Conservation (phyloP, 768 basidiomycete species). For the Rhodotorula paludigena region DNA sequence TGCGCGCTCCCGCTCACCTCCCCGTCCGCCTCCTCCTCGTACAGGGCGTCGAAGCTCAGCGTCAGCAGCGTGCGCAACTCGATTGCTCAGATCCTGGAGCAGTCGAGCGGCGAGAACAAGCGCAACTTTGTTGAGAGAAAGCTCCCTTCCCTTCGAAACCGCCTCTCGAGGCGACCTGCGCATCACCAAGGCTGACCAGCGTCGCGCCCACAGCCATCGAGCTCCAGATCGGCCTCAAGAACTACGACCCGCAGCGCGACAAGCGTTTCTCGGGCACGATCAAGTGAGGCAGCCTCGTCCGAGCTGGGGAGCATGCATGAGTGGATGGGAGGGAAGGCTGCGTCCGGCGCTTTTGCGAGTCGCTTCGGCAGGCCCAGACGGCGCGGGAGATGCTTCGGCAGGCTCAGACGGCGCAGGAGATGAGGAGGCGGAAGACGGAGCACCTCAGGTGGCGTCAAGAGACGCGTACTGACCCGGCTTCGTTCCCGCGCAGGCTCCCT, state of each 20-base stretch:
- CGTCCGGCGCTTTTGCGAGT: too few relatives aligned
- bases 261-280: conserved; percentile 99
- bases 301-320: too few relatives aligned
- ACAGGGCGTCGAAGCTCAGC: conserved; percentile 65
- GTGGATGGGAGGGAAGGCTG: too few relatives aligned
- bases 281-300: conserved; percentile 65
- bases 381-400: not conserved
- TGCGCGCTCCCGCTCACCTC: not conserved
- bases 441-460: too few relatives aligned
- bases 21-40: not conserved
- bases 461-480: not conserved
- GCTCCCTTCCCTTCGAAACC: not conserved
- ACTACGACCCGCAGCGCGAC: conserved; percentile 99
- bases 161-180: not conserved
- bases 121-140: conserved; percentile 93
- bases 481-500: conserved; percentile 62
- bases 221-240: conserved; percentile 93
- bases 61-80: conserved; percentile 99
- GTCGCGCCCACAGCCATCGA: conserved; percentile 49
- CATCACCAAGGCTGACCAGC: not conserved
- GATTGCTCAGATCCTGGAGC: conserved; percentile 59
- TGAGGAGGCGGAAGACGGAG: too few relatives aligned
- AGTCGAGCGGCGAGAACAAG: conserved; percentile 78
- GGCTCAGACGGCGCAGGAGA: not conserved
- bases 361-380: too few relatives aligned